phyloP scores from a whole-genome alignment of 192 early-diverging fungal genomes.

The Backusella circina region DNA sequence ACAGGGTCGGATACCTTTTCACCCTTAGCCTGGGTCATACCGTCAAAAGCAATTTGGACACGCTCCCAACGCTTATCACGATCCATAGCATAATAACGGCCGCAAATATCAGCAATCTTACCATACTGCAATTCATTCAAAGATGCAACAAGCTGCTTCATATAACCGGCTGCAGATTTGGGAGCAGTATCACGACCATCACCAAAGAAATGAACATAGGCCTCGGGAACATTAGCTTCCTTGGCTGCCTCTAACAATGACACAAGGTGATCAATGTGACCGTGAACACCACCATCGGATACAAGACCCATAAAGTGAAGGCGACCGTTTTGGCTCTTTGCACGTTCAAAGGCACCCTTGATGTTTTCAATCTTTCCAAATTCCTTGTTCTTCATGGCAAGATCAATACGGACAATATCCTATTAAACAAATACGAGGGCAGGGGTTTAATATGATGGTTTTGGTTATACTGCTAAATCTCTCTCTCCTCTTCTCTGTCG shows the following conservation, averaged over 20 bases:
- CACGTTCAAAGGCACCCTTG: constrained; percentile 77
- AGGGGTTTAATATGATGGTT: too few species aligned
- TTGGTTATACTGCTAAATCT: too few species aligned
- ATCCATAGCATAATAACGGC: constrained; percentile 99
- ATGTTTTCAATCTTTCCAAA: constrained; percentile 74
- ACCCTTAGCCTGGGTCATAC: constrained; percentile 72
- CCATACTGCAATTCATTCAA: constrained; percentile 73
- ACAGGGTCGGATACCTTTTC: constrained; percentile 65
- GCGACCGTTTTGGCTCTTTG: constrained; percentile 80
- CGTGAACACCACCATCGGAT: constrained; percentile 98
- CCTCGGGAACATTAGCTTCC: constrained; percentile 74
- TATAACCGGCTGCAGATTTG: constrained; percentile 80
- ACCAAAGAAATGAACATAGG: constrained; percentile 94
- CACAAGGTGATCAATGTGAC: constrained; percentile 89
- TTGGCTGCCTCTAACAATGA: constrained; percentile 84
- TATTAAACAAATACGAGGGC: constrained; percentile 8
- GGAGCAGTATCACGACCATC: constrained; percentile 98
- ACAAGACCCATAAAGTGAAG: constrained; percentile 93
- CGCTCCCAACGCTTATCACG: constrained; percentile 99
- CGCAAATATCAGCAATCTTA: constrained; percentile 83
- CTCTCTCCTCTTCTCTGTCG: too few species aligned
- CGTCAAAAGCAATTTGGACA: constrained; percentile 91
- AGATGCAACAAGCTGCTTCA: constrained; percentile 66
- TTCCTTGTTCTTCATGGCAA: constrained; percentile 81
- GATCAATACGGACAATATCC: constrained; percentile 98